These are phyloP conservation scores for Lactifluus subvellereus DNA, from an alignment of 768 basidiomycete species.

Conservation along the genomic window DNA sequence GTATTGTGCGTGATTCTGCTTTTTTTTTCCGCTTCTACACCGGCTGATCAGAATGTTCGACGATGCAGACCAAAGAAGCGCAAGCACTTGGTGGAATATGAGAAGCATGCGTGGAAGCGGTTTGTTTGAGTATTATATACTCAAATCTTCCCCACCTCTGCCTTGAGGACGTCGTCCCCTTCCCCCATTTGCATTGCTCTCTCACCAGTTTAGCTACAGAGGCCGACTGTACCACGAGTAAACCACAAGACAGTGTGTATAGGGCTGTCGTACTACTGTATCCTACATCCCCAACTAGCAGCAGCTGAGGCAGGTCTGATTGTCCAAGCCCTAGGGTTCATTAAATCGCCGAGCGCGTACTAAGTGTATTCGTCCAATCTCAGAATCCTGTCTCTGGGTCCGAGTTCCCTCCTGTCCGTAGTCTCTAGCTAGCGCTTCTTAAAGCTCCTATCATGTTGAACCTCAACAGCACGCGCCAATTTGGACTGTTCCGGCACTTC, in stretches of 20 bases:
- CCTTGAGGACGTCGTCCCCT: background rate
- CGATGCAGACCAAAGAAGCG: slow-evolving; percentile 45
- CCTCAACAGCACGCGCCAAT: slow-evolving; percentile 49
- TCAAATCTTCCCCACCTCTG: background rate
- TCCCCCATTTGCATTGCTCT: background rate
- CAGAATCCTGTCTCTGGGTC: background rate
- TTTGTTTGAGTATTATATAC: slow-evolving; percentile 35
- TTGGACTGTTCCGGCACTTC: slow-evolving; percentile 62
- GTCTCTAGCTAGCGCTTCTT: slow-evolving; percentile 1
- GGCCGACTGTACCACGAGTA: background rate
- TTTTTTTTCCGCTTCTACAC: background rate
- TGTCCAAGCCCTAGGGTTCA: background rate
- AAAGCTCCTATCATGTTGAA: slow-evolving; percentile 59
- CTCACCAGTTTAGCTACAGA: background rate
- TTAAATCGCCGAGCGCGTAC: slow-evolving; percentile 1
- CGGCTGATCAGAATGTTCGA: slow-evolving; percentile 8
- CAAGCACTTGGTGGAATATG: slow-evolving; percentile 57
- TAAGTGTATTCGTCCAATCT: background rate
- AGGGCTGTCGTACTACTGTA: slow-evolving; percentile 8
- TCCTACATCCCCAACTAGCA: slow-evolving; percentile 4
- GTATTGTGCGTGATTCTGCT: slow-evolving; percentile 50
- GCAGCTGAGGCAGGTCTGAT: background rate
- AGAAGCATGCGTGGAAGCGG: slow-evolving; percentile 75
- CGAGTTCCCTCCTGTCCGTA: background rate
- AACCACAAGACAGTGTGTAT: background rate